A percentile compares a stretch with the other conserved stretches of the same genome.
Conservation (phyloP, 129 eudicot species). For the Flaveria ramosissima region DNA sequence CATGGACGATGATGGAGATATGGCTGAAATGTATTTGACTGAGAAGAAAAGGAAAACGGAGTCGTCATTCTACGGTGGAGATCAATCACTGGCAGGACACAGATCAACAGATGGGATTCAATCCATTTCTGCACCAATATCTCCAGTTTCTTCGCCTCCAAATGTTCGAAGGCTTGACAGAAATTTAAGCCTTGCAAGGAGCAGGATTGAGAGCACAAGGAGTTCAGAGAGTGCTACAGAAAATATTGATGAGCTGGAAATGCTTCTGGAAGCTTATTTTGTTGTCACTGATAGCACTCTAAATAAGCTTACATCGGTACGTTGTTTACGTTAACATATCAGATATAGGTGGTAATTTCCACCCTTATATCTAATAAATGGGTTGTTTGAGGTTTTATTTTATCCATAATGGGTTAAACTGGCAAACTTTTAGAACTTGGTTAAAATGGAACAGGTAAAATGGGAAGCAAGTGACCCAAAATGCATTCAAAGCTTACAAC, state of each 20-base stretch:
- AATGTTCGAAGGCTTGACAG: slow-evolving; percentile 64
- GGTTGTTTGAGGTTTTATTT: too few species aligned
- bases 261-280: slow-evolving; percentile 96
- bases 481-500: neutral
- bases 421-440: neutral
- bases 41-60: slow-evolving; percentile 80
- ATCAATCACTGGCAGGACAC: slow-evolving; percentile 65
- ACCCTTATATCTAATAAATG: neutral
- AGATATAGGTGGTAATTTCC: neutral
- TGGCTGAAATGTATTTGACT: slow-evolving; percentile 97
- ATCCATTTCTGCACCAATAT: slow-evolving; percentile 84
- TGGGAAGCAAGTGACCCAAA: neutral
- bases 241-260: slow-evolving; percentile 81
- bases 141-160: slow-evolving; percentile 94
- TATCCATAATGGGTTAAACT: too few species aligned
- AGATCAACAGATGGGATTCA: slow-evolving; percentile 61
- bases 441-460: neutral
- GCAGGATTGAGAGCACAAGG: slow-evolving; percentile 75
- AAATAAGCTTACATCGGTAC: slow-evolving; percentile 89
- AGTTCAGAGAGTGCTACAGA: slow-evolving; percentile 75
- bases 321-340: neutral
- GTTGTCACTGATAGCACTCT: slow-evolving; percentile 86
- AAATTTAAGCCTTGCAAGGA: slow-evolving; percentile 73
- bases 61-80: slow-evolving; percentile 53
- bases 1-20: slow-evolving; percentile 98